Evolutionary conservation across 257 asterid genomes (phyloP).

Genomic region (Solanum neorickii): DNA sequence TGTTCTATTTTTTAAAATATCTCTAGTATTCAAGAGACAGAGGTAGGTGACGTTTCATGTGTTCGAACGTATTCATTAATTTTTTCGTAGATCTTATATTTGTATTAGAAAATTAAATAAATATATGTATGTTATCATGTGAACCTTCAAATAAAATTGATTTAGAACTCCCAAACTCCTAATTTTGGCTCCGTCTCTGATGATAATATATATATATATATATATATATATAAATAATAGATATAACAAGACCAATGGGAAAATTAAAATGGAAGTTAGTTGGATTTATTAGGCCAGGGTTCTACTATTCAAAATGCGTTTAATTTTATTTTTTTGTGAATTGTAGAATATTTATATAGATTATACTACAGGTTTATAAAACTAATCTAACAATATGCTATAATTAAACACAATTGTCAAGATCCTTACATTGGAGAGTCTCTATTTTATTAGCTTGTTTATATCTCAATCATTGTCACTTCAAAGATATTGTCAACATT

Average conservation of each 20-base stretch:
- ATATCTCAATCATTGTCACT: neutral
- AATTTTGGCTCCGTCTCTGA: no score
- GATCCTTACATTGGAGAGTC: neutral
- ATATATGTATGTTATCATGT: no score
- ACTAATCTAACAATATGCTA: neutral
- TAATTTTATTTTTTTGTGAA: neutral
- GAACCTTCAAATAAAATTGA: no score
- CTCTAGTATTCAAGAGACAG: no score
- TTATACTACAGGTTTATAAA: neutral
- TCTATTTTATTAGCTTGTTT: neutral
- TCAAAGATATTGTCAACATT: neutral
- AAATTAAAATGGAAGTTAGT: neutral
- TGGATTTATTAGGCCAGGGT: neutral
- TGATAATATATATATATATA: no score
- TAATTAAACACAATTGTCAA: neutral
- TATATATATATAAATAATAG: neutral
- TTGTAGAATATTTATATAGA: neutral
- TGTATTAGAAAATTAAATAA: no score
- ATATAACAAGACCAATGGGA: neutral
- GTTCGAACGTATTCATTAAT: no score
- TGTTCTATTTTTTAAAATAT: neutral
- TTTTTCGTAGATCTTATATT: no score
- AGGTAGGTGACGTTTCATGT: no score
- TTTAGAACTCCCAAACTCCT: no score
- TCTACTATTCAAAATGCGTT: neutral